Evolutionary conservation across 208 protist species (phyloP), one percentile per base, ranked within the genome.

Genomic region (Trichomonas vaginalis): DNA sequence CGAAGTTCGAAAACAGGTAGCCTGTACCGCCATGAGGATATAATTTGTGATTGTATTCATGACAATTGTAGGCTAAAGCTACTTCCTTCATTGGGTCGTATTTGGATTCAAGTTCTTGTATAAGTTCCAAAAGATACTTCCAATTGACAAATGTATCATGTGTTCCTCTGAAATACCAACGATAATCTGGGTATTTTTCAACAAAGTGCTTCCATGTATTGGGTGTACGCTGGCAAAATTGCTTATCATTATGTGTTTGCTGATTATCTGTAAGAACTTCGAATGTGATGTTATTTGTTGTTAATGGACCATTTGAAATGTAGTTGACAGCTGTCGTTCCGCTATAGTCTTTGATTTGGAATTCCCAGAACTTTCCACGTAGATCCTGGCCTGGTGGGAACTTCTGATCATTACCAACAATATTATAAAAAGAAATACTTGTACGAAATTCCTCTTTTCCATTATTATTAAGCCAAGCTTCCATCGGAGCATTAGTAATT

Each of bases 61-160:
- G 86, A 10, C 17, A 45, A 39, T 92, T 92, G 27, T 21, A 92
- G 23, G 86, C 86, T n/a, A 92, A 51, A 51, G 27, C 27, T 14
- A 35, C 35, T 39, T 23, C 35, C 15, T 35, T 51, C 86, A 92
- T 92, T 0, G 86, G 86, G 15, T 92, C 86, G 27, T 45, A 42
- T 51, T 92, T 51, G 1, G 42, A 48, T 15, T 92, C 86, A 3
- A 92, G 27, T 17, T 92, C 86, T 3, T 1, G 14, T 48, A 92
- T 92, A 4, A 92, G 14, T 56, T 92, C 45, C 0, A 92, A 23
- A 1, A 92, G 14, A 14, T 48, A 42, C 45, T 42, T 23, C 40
- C 42, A n/a, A 92, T 92, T 92, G 45, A 92, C 15, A 47, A 51
- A 92, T 51, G 86, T 56, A 51, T 92, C 86, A 51, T 92, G 86